Evolutionary conservation across 2,329 filamentous ascomycete genomes (phyloP).

Genomic region (Clarireedia sp.): DNA sequence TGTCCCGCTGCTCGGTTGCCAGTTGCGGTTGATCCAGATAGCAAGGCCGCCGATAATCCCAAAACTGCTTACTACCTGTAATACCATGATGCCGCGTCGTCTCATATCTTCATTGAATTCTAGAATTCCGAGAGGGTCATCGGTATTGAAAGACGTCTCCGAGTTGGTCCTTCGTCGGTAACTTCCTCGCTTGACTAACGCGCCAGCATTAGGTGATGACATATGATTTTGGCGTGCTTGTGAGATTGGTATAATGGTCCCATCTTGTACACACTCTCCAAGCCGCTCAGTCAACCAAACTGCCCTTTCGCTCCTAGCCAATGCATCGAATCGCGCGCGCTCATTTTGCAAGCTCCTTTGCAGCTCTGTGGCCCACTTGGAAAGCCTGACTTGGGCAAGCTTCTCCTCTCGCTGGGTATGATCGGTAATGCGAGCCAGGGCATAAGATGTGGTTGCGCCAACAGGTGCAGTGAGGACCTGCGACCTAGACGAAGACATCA

Average conservation of each 20-base stretch:
- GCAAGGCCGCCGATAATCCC: constrained; percentile 67
- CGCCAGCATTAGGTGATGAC: constrained; percentile 6
- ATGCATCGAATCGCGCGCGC: constrained; percentile 56
- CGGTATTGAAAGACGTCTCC: constrained; percentile 25
- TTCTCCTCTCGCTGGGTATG: constrained; percentile 52
- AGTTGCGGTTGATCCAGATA: constrained; percentile 43
- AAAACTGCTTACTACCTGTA: constrained; percentile 68
- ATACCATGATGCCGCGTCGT: constrained; percentile 54
- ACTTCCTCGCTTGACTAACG: constrained; percentile 17
- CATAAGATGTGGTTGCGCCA: constrained; percentile 39
- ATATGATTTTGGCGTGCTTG: constrained; percentile 18
- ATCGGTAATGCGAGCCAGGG: constrained; percentile 52
- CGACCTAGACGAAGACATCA: constrained; percentile 13
- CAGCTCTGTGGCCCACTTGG: constrained; percentile 75
- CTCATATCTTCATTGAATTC: constrained; percentile 59
- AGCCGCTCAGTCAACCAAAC: constrained; percentile 62
- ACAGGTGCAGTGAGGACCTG: constrained; percentile 24
- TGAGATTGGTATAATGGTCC: constrained; percentile 48
- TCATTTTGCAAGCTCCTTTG: constrained; percentile 70
- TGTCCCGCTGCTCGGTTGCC: constrained; percentile 1
- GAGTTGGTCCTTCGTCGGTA: constrained; percentile 12
- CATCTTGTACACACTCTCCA: constrained; percentile 59
- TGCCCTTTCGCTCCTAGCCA: constrained; percentile 55
- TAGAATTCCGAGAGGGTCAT: constrained; percentile 75
- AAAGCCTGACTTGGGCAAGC: constrained; percentile 61